Evolutionary conservation across 805 yeast genomes (phyloP), one percentile per base, ranked within the genome.

Genomic region (Isabelozyma pseudorhagii): DNA sequence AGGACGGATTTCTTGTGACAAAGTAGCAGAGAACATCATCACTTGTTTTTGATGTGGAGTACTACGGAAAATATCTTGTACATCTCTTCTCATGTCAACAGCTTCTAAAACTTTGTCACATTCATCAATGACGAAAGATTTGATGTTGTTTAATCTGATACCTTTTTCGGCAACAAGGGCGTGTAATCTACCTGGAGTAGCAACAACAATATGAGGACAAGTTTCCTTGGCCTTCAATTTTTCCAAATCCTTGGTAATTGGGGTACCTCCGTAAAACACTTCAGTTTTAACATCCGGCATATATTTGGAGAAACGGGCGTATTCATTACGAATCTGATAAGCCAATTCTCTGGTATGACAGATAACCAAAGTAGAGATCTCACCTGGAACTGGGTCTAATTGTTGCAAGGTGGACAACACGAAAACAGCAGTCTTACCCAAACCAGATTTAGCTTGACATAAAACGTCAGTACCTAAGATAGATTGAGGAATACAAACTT

Each of bases 321-420:
- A 93, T 78, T 93, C 99, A 71, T 94, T 93, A 74, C 91, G 88
- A 72, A 93, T 94, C 78, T 93, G 99, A 77, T 91, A 93, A 38
- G 99, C 99, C 77, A 93, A 81, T 78, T 93, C 99, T 80, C 99
- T 90, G 54, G 99, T 96, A 77, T 94, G 97, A 78, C 98, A 94
- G 60, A 93, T 84, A 44, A 93, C 98, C 64, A 94, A 79, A 49
- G 96, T 93, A 48, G 97, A 83, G 56, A 94, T 87, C 74, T 93
- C 98, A 65, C 98, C 99, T 53, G 96, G 90, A 59, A 93, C 90
- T 43, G 99, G 98, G 66, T 94, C 98, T 65, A 93, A 80, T 77
- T 93, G 97, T 75, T 93, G 98, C 67, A 93, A 81, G 54, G 99
- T 93, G 25, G 97, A 89, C 63, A 93, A 80, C 52, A 93, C 98